Evolutionary conservation across 2,329 filamentous ascomycete genomes (phyloP), one percentile per base, ranked within the genome.

Genomic region (Hymenoscyphus linearis): DNA sequence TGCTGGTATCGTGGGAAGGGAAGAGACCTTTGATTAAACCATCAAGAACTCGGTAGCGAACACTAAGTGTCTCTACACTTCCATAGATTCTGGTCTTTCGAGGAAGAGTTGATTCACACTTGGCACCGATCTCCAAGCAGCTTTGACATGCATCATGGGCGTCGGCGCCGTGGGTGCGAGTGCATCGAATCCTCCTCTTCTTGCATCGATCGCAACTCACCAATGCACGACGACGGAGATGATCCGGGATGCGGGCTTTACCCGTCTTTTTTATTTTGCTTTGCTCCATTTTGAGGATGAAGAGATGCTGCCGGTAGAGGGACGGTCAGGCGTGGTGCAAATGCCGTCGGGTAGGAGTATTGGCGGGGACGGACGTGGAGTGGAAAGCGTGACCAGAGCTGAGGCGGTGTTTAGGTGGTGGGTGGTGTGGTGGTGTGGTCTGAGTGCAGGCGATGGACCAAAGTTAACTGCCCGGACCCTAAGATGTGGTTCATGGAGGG

Each of bases 61-160:
- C 68, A 55, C 76, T 77, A 52, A 78, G 68, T n/a, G 76, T 77
- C 62, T 79, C 77, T 6, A 78, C 74, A 61, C 76, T 78, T 16
- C 77, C 77, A 59, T 79, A 78, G 12, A 78, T 76, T 36, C 77
- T 69, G 44, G 77, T 76, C 64, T 78, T 78, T 26, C 77, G 73
- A 5, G 77, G 77, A 37, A 78, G 68, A 12, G 76, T 78, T 7
- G 73, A 77, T 64, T 78, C 74, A 66, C 77, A 79, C 36, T 69
- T 66, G 27, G 76, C 74, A 9, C 73, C 74, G 26, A 71, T 72
- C 55, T 75, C 69, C 55, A 73, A 65, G 63, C 77, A 79, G 59
- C 73, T 73, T 52, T 76, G 73, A 61, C 76, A 78, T 2, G 71
- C 63, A 35, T 71, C 67, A n/a, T 71, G 67, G 2, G 64, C 62